These are phyloP conservation scores for Arabis hirsuta DNA, from an alignment of 345 rosid species.

Conservation along the genomic window DNA sequence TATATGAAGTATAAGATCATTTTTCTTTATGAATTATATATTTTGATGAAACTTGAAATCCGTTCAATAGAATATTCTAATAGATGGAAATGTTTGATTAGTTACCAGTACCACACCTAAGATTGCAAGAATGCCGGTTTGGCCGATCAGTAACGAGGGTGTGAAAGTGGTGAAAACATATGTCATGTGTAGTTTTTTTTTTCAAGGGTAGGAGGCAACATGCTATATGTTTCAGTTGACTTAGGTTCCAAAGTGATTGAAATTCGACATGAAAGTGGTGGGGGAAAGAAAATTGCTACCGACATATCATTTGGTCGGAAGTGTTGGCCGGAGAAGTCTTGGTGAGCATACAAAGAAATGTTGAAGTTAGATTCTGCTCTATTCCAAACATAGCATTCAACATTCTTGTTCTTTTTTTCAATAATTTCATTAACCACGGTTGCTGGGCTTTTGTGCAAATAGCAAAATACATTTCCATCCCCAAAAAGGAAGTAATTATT, in stretches of 20 bases:
- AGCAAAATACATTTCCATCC: slow-evolving; percentile 17
- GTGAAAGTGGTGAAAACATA: slow-evolving; percentile 5
- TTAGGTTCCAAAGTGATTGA: background rate
- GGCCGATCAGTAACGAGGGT: background rate
- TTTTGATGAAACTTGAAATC: background rate
- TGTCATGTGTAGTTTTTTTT: slow-evolving; percentile 2
- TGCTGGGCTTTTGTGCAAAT: slow-evolving; percentile 6
- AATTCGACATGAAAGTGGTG: background rate
- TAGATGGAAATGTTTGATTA: background rate
- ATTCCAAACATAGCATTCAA: slow-evolving; percentile 3
- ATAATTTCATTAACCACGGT: background rate
- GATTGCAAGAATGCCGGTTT: background rate
- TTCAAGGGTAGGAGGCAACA: background rate
- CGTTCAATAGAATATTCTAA: background rate
- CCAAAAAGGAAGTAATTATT: slow-evolving; percentile 1
- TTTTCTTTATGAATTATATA: background rate
- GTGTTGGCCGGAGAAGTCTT: background rate
- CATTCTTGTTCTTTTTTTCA: background rate
- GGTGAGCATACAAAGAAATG: background rate
- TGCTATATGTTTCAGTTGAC: slow-evolving; percentile 10
- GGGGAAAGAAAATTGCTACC: background rate
- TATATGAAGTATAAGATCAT: background rate
- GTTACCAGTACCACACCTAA: background rate
- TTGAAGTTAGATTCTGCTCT: background rate
- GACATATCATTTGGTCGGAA: slow-evolving; percentile 9